A percentile compares a stretch with the other conserved stretches of the same genome.
Evolutionary conservation across 163 green algal species (phyloP).

Genomic region (Scenedesmus sp.): DNA sequence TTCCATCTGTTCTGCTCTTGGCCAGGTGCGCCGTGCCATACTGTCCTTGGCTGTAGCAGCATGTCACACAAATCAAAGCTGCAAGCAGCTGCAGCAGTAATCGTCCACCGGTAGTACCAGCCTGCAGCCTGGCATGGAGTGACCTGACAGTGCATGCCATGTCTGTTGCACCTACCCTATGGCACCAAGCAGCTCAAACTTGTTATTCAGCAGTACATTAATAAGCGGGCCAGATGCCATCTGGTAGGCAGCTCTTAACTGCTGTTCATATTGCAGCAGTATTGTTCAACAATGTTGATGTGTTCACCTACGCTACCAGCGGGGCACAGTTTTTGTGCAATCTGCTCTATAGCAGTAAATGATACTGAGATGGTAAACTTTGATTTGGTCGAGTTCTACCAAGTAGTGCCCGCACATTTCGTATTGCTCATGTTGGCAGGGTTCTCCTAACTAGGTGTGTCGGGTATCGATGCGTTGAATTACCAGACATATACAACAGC

Average conservation of each 20-base stretch:
- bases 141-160: not conserved
- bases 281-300: not conserved
- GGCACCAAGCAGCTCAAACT: constrained; percentile 42
- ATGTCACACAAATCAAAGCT: not conserved
- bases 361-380: no score
- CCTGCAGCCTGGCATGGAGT: not conserved
- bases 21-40: constrained; percentile 71
- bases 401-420: not conserved
- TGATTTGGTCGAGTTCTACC: no score
- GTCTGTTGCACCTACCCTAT: constrained; percentile 27
- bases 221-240: not conserved
- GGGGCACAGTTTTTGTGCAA: not conserved
- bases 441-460: not conserved
- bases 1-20: constrained; percentile 57
- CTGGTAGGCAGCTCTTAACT: not conserved
- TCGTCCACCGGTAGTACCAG: not conserved
- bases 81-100: not conserved
- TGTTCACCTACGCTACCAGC: not conserved
- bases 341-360: no score
- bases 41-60: constrained; percentile 61
- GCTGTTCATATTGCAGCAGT: not conserved
- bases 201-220: constrained; percentile 16
- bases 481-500: no score
- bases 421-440: not conserved
- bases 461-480: no score